Base-by-base conservation (phyloP, 1,284 basidiomycete species). In the Irpex sp. region DNA sequence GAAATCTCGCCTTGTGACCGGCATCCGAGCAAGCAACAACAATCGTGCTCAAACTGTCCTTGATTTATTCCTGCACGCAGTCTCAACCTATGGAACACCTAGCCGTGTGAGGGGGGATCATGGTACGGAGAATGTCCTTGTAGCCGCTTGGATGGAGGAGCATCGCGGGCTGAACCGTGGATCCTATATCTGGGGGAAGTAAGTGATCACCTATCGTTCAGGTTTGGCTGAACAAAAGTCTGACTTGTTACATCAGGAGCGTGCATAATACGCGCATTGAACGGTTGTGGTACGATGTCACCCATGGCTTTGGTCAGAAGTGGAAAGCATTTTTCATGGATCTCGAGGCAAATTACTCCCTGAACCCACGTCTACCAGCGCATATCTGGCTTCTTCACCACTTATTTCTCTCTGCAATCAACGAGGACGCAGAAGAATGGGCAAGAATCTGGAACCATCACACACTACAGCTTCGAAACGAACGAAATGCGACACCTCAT, bases 241-340 rank as follows among this genome's bases (percentile, higher is more conserved):
- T 45, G 42, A 45, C n/a, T 45, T 18, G n/a, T 45, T 45, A 18
- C 18, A 28, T 36, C 49, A 67, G 65, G 56, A 64, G 62, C 39
- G 66, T 67, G 6, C 66, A 67, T 56, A 81, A 80, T 64, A 75
- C 73, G 0, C 68, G 70, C 4, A 72, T 73, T 35, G 73, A 79
- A 71, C 61, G 71, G 0, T 62, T 82, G 0, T 82, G 78, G 77
- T 69, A 67, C 67, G 61, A 78, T 61, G 73, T 78, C 12, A 76
- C 76, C 16, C 67, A 55, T 0, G 57, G 66, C 3, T 65, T 66
- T 56, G 69, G 67, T 12, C 14, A 19, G 5, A 71, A 68, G 54
- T 73, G 72, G 72, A 58, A 62, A 3, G 76, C 77, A n/a, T 74
- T 67, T 28, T 72, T 73, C 61, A 12, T 55, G 6, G 48, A 57